These are phyloP conservation scores for Chrysochromulina tobinii DNA, from an alignment of 78 protist genomes.

Conservation along the genomic window DNA sequence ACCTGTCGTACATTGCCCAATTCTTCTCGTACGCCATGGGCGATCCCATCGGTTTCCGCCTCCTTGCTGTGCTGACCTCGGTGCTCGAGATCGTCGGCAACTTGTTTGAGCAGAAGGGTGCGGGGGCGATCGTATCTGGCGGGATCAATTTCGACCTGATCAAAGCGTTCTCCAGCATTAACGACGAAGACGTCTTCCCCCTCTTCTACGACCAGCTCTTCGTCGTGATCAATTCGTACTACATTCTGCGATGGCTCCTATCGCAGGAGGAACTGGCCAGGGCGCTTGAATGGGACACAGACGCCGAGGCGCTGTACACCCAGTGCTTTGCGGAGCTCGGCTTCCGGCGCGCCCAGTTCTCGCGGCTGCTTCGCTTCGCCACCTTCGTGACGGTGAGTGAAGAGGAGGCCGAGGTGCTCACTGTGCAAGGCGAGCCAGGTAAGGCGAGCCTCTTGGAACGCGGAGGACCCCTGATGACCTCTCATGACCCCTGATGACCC, in stretches of 20 bases:
- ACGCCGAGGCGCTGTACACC: not conserved
- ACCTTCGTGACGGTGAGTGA: not conserved
- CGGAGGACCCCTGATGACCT: too few species aligned
- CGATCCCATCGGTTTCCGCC: not conserved
- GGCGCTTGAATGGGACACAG: not conserved
- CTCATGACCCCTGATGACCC: too few species aligned
- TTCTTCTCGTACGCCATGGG: conserved; percentile 16
- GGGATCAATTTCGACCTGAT: too few species aligned
- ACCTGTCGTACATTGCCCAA: not conserved
- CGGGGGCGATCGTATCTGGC: not conserved
- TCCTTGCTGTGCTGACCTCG: not conserved
- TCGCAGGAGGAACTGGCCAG: not conserved
- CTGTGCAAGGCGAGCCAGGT: too few species aligned
- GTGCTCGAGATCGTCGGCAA: not conserved
- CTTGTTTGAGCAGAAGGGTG: not conserved
- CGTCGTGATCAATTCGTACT: not conserved
- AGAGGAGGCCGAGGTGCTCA: not conserved
- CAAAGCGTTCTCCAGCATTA: too few species aligned
- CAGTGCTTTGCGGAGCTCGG: not conserved
- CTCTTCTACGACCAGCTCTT: not conserved
- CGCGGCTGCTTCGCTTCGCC: not conserved
- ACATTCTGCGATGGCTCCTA: not conserved
- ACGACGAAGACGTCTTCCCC: not conserved
- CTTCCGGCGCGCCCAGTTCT: not conserved
- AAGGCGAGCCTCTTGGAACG: too few species aligned